These are phyloP conservation scores for Xylaria sp. DNA, from an alignment of 2,329 filamentous ascomycete genomes.

Conservation along the genomic window DNA sequence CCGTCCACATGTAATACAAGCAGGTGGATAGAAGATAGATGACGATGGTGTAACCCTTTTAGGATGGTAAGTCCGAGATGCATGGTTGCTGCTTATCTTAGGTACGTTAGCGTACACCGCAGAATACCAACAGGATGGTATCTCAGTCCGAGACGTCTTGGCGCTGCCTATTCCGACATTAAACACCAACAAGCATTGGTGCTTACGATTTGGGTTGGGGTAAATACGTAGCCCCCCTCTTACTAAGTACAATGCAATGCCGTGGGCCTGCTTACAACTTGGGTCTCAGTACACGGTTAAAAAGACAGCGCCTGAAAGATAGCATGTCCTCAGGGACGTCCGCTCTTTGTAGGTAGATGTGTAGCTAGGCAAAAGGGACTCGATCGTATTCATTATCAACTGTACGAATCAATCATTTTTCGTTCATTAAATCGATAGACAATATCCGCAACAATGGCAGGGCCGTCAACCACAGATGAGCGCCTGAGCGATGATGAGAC, in stretches of 20 bases:
- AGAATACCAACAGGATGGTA: background rate
- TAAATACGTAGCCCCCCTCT: background rate
- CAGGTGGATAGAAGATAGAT: background rate
- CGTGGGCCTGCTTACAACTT: background rate
- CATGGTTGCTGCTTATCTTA: conserved; percentile 3
- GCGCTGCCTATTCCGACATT: background rate
- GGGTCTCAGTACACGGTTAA: background rate
- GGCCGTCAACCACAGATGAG: conserved; percentile 8
- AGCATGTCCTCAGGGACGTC: conserved; percentile 1
- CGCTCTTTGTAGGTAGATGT: conserved; percentile 13
- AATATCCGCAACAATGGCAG: conserved; percentile 21
- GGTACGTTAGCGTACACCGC: background rate
- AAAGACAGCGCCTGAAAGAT: background rate
- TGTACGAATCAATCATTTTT: background rate
- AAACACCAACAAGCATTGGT: background rate
- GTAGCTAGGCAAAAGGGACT: background rate
- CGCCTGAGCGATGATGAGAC: conserved; percentile 22
- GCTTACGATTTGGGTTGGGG: background rate
- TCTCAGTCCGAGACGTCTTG: conserved; percentile 1
- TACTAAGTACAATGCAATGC: background rate
- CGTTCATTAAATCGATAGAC: background rate
- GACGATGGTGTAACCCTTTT: background rate
- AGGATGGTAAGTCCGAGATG: background rate
- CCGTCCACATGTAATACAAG: background rate
- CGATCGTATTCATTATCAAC: background rate